phyloP scores from a whole-genome alignment of 306 rosid genomes.

The Spatholobus suberectus region DNA sequence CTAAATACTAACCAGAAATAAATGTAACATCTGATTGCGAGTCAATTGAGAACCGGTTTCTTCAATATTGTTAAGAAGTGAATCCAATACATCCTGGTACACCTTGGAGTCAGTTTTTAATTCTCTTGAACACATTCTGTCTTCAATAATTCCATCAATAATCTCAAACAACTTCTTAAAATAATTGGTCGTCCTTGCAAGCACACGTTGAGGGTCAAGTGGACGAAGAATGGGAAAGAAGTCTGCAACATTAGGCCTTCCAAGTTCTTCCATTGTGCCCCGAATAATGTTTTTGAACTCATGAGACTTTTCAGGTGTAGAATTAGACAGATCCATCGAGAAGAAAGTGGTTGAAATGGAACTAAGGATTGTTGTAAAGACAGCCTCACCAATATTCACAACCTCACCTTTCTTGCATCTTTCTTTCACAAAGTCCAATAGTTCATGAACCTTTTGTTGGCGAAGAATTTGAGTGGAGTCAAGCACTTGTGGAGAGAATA shows the following conservation, averaged over 20 bases:
- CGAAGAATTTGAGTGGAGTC: conserved; percentile 28
- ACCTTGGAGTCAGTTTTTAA: not conserved
- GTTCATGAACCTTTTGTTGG: not conserved
- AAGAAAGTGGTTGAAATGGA: conserved; percentile 29
- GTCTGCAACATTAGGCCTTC: conserved; percentile 38
- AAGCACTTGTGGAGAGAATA: conserved; percentile 27
- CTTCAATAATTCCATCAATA: conserved; percentile 38
- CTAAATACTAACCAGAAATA: not conserved
- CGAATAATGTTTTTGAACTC: not conserved
- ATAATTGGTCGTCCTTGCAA: not conserved
- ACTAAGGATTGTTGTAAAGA: not conserved
- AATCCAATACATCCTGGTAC: conserved; percentile 18
- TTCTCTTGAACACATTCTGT: not conserved
- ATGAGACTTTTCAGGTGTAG: not conserved
- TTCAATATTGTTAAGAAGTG: conserved; percentile 3
- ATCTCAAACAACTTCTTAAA: not conserved
- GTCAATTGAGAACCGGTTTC: not conserved
- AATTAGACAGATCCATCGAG: conserved; percentile 29
- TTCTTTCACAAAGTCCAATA: conserved; percentile 23
- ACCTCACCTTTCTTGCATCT: conserved; percentile 4
- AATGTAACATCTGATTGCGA: conserved; percentile 4
- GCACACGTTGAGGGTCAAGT: conserved; percentile 25
- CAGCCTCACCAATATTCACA: conserved; percentile 29
- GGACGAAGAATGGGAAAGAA: conserved; percentile 18
- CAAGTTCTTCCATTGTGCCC: conserved; percentile 3